A percentile compares a stretch with the other conserved stretches of the same genome.
Evolutionary conservation across 768 basidiomycete species (phyloP).

Genomic region (Sporobolomyces pararoseus): DNA sequence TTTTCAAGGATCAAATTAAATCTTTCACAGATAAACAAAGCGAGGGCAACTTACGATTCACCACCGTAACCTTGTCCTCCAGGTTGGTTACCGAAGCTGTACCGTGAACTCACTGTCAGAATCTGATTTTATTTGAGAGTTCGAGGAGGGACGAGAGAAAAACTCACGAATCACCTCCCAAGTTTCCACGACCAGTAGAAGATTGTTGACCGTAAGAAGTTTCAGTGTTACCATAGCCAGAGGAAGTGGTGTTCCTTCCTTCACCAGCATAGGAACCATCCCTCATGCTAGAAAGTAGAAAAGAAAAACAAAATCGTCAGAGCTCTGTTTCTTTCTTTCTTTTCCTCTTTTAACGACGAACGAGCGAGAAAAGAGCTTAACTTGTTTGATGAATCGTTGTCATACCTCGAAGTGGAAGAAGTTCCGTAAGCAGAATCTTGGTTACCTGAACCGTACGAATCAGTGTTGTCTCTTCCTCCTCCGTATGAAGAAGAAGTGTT

Average conservation of each 20-base stretch:
- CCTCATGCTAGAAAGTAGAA: neutral
- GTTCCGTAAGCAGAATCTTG: neutral
- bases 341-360: no score
- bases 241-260: neutral
- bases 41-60: neutral
- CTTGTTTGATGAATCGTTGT: neutral
- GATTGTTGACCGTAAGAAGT: neutral
- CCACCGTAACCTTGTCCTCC: slow-evolving; percentile 14
- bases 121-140: neutral
- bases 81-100: slow-evolving; percentile 6
- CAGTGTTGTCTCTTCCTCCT: neutral
- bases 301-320: no score
- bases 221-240: slow-evolving; percentile 1
- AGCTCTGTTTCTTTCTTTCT: no score
- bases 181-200: neutral
- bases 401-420: no score
- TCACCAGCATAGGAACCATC: slow-evolving; percentile 1
- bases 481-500: neutral
- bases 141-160: neutral
- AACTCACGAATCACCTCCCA: slow-evolving; percentile 12
- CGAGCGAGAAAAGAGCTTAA: neutral
- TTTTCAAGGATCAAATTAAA: no score
- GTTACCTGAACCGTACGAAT: neutral
- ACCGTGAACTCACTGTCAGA: neutral
- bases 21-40: neutral